phyloP scores from a whole-genome alignment of 2,329 filamentous ascomycete species.

The Venturiaceae sp. region DNA sequence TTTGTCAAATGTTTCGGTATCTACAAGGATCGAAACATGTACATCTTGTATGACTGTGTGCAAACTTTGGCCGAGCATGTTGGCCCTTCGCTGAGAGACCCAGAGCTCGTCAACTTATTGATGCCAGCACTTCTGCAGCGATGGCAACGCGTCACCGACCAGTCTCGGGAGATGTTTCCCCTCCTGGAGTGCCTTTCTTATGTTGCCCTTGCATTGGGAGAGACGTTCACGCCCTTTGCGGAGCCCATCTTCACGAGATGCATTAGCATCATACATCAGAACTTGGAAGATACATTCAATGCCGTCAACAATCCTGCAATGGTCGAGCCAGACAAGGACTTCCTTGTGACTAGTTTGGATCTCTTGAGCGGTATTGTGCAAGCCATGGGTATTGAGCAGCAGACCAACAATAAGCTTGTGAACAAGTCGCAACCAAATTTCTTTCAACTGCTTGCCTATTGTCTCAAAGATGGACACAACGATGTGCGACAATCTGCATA shows the following conservation, averaged over 20 bases:
- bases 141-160: conserved; percentile 78
- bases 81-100: conserved; percentile 68
- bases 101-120: conserved; percentile 70
- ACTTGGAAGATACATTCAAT: conserved; percentile 70
- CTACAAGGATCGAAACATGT: conserved; percentile 99
- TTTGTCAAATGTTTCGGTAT: conserved; percentile 86
- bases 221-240: conserved; percentile 76
- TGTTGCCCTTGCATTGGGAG: conserved; percentile 75
- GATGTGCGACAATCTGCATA: conserved; percentile 96
- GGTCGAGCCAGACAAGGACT: conserved; percentile 90
- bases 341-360: conserved; percentile 89
- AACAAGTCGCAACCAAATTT: conserved; percentile 68
- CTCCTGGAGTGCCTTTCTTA: conserved; percentile 95
- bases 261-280: conserved; percentile 82
- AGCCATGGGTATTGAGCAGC: conserved; percentile 54
- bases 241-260: conserved; percentile 80
- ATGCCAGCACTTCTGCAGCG: conserved; percentile 89
- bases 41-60: conserved; percentile 96
- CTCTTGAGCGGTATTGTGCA: conserved; percentile 90
- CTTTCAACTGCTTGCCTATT: conserved; percentile 83
- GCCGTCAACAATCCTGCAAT: conserved; percentile 57
- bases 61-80: conserved; percentile 93
- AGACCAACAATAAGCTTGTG: conserved; percentile 68
- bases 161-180: conserved; percentile 89
- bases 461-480: conserved; percentile 83